Conservation (phyloP, 2,329 filamentous ascomycete genomes). For the Beauveria medogensis region DNA sequence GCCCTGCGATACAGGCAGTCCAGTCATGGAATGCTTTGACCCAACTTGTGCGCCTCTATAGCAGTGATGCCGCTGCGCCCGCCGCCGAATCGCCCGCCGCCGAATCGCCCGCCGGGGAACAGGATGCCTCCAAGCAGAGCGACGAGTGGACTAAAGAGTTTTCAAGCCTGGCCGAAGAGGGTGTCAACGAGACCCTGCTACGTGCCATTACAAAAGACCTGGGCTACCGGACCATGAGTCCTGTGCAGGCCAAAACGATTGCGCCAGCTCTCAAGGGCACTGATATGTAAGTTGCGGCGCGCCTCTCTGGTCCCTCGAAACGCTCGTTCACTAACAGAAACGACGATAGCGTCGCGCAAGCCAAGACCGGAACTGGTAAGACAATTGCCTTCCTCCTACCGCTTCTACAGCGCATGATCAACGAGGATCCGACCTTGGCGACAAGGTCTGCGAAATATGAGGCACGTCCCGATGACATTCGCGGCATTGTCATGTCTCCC, state of each 20-base stretch:
- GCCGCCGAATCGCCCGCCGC: conserved; percentile 12
- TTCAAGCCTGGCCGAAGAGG: conserved; percentile 33
- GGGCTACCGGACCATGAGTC: conserved; percentile 79
- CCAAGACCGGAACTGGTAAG: conserved; percentile 95
- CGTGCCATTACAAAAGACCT: conserved; percentile 62
- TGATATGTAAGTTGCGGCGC: conserved; percentile 63
- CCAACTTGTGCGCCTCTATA: conserved; percentile 28
- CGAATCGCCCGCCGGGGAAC: neutral
- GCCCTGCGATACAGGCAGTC: conserved; percentile 17
- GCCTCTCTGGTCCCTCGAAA: neutral
- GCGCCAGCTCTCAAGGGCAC: conserved; percentile 67
- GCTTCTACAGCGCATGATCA: conserved; percentile 69
- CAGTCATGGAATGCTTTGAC: conserved; percentile 18
- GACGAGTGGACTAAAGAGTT: conserved; percentile 26
- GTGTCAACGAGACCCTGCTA: conserved; percentile 59
- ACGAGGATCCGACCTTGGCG: conserved; percentile 53
- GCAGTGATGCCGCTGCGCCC: conserved; percentile 28
- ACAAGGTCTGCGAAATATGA: conserved; percentile 27
- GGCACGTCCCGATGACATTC: conserved; percentile 49
- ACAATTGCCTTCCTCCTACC: conserved; percentile 90
- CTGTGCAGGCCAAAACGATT: conserved; percentile 82
- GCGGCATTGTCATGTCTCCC: conserved; percentile 66
- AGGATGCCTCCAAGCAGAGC: neutral
- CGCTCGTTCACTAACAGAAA: neutral
- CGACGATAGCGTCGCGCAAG: conserved; percentile 69